A percentile compares a stretch with the other conserved stretches of the same genome.
These are phyloP conservation scores for Lophium mytilinum DNA, from an alignment of 495 filamentous ascomycete genomes.

Conservation along the genomic window DNA sequence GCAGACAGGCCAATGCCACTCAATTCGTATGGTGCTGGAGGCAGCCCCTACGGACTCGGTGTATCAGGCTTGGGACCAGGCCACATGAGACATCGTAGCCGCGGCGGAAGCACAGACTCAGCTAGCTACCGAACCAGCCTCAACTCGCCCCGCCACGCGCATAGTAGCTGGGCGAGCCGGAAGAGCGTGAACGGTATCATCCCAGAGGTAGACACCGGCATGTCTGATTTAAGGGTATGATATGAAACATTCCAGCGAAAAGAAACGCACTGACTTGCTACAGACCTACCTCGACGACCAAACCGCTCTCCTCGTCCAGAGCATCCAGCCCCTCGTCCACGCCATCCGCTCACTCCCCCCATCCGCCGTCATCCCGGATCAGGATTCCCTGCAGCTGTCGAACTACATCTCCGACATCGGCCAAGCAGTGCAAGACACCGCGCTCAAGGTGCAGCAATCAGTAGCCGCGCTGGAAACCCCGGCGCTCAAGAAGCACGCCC, in stretches of 20 bases:
- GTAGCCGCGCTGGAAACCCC: slow-evolving; percentile 40
- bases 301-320: slow-evolving; percentile 69
- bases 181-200: slow-evolving; percentile 34
- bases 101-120: slow-evolving; percentile 41
- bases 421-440: slow-evolving; percentile 59
- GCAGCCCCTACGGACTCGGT: slow-evolving; percentile 8
- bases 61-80: slow-evolving; percentile 2
- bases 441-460: slow-evolving; percentile 54
- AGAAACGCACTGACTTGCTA: neutral
- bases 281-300: slow-evolving; percentile 80
- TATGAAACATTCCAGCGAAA: neutral
- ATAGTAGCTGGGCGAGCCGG: neutral
- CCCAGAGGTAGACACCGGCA: slow-evolving; percentile 44
- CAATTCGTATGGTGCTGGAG: slow-evolving; percentile 10
- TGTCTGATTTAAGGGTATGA: slow-evolving; percentile 67
- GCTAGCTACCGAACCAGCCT: slow-evolving; percentile 44
- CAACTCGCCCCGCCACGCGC: slow-evolving; percentile 33
- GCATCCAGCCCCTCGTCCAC: slow-evolving; percentile 72
- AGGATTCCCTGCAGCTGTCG: slow-evolving; percentile 55
- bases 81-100: slow-evolving; percentile 24
- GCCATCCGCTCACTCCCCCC: slow-evolving; percentile 68
- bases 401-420: slow-evolving; percentile 65
- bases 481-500: slow-evolving; percentile 46
- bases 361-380: slow-evolving; percentile 34
- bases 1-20: slow-evolving; percentile 45